Evolutionary conservation across 345 rosid genomes (phyloP).

Genomic region (Trapa bicornis): DNA sequence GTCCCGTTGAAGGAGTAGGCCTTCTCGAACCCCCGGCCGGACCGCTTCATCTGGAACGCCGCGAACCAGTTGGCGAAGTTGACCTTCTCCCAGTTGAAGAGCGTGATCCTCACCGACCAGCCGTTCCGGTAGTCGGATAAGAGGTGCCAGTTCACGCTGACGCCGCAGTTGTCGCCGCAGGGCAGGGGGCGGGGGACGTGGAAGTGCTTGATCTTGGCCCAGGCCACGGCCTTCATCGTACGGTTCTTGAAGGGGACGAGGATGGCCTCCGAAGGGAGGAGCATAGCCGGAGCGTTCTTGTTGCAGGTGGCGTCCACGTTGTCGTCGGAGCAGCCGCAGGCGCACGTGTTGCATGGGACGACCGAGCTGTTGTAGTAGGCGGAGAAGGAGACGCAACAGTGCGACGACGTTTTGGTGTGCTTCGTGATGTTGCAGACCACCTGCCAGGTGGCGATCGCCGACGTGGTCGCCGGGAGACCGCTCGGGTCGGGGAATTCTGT

Average conservation of each 20-base stretch:
- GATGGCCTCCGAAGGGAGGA: slow-evolving; percentile 65
- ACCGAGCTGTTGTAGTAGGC: slow-evolving; percentile 69
- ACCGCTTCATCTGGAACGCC: slow-evolving; percentile 50
- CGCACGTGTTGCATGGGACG: slow-evolving; percentile 81
- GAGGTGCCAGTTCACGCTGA: slow-evolving; percentile 83
- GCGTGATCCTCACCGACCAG: slow-evolving; percentile 75
- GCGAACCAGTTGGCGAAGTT: slow-evolving; percentile 66
- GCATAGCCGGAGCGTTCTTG: slow-evolving; percentile 35
- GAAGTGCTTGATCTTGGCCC: slow-evolving; percentile 53
- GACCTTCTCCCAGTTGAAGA: slow-evolving; percentile 63
- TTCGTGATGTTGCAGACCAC: slow-evolving; percentile 66
- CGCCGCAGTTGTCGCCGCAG: slow-evolving; percentile 85
- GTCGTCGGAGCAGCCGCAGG: slow-evolving; percentile 59
- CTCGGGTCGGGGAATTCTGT: slow-evolving; percentile 55
- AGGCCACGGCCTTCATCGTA: slow-evolving; percentile 54
- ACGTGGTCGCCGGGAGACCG: slow-evolving; percentile 37
- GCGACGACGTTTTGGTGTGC: slow-evolving; percentile 37
- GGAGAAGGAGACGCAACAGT: slow-evolving; percentile 85
- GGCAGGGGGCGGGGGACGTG: slow-evolving; percentile 49
- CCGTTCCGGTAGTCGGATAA: slow-evolving; percentile 54
- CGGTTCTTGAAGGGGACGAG: slow-evolving; percentile 71
- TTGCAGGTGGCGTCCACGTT: slow-evolving; percentile 24
- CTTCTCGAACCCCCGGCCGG: slow-evolving; percentile 47
- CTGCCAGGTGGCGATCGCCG: slow-evolving; percentile 68
- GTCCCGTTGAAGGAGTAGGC: slow-evolving; percentile 84